Evolutionary conservation across 1,284 basidiomycete genomes (phyloP), one percentile per base, ranked within the genome.

Genomic region (Rhizopogon parksii): DNA sequence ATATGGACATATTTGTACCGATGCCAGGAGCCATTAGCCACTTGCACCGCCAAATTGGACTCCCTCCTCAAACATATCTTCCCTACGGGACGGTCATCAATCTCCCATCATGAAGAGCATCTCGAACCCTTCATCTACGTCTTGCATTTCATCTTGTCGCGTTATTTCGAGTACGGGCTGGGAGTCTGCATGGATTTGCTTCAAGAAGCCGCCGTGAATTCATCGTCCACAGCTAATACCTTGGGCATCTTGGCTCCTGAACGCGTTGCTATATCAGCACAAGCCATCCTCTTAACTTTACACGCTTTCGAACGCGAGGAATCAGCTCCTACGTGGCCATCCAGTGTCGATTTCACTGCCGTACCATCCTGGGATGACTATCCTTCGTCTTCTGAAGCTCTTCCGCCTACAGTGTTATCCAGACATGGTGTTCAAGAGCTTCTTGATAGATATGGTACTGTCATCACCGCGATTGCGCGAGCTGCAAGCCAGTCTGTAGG

Each of bases 1-100:
- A 71, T 95, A 24, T 97, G 95, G 95, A 91, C 93, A 0, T 98
- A 97, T 67, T 75, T 97, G 19, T 95, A 93, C 63, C 87, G 95
- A 15, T 95, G 93, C 62, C 84, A 87, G 55, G 95, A 97, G 65
- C 79, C 88, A 12, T 75, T 80, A 3, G 88, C 91, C 0, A 86
- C 88, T 1, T 85, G 84, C 3, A 82, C 84, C 6, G 75, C 83
- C 40, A 91, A 89, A 59, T 71, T 98, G 34, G 94, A 97, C 56
- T 71, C 70, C 0, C 65, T 95, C 37, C 67, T 95, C 53, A 88
- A 85, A 53, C 75, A 84, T 50, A 86, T 92, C 70, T 95, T 96
- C 66, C 88, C 92, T 7, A 59, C 82, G 0, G 83, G 85, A 56
- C 79, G 85, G 21, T 69, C 80, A 2, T 66, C 72, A 5, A 71